Evolutionary conservation across 495 filamentous ascomycete genomes (phyloP), one percentile per base, ranked within the genome.

Genomic region (Trichocladium antarcticum): DNA sequence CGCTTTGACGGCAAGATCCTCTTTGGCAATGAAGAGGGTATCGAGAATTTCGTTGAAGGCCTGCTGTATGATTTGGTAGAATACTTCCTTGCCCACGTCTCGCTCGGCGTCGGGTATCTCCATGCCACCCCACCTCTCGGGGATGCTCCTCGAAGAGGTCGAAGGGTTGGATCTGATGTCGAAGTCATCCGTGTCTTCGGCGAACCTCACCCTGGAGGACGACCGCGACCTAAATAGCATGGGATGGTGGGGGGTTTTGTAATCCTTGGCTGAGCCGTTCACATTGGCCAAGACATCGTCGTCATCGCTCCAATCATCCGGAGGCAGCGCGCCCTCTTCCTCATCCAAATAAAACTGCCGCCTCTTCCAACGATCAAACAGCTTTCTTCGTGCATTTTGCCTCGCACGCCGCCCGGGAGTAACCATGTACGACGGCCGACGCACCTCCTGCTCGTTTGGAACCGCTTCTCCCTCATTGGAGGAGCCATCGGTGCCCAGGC

Each of bases 11-110:
- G 88, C 79, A 7, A 84, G 62, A 49, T 87, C 81, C 65, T 98
- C 92, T 51, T 84, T 83, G 20, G 71, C 71, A 54, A 81, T 81
- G 70, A 97, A 97, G 0, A 98, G 69, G 9, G 80, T 71, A 60
- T 95, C 86, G 5, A 98, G 76, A 4, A 97, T 70, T 62, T 97
- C 88, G 58, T 96, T 95, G 63, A 95, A 83, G 1, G 84, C 87
- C 58, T 94, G 82, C 57, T 95, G 87, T 0, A 84, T 85, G 15
- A 90, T 80, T 59, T 95, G 86, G 57, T 92, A 95, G 6, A 97
- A 69, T 14, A 95, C 79, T 57, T 97, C 92, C 53, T 84, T 87
- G 27, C 87, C 87, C 7, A 84, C 78, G 58, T 95, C 88, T 54
- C 71, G 74, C 57, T 94, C 89, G 14, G 80, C 79, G 42, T 87